Percentiles rank a stretch among this genome's conserved stretches.
Evolutionary conservation across 257 asterid genomes (phyloP).

Genomic region (Petunia axillaris): DNA sequence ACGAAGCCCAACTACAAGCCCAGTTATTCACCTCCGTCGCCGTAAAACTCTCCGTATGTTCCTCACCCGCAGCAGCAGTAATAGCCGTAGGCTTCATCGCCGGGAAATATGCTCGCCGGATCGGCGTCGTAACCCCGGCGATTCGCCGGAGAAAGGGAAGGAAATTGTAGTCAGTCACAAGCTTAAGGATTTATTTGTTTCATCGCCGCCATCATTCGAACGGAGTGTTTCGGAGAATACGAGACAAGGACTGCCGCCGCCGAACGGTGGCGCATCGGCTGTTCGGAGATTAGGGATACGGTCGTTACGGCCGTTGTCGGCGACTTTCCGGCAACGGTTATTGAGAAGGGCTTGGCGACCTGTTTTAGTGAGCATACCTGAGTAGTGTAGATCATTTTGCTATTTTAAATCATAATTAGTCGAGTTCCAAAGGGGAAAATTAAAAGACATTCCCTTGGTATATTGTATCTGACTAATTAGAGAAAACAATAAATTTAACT

Average conservation of each 20-base stretch:
- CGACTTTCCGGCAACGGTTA: constrained; percentile 83
- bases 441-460: background rate
- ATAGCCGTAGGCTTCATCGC: constrained; percentile 35
- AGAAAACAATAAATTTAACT: constrained; percentile 10
- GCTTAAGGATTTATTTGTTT: constrained; percentile 63
- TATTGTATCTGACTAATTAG: constrained; percentile 23
- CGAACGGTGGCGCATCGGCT: constrained; percentile 21
- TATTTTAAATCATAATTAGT: too few species aligned
- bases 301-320: constrained; percentile 70
- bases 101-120: constrained; percentile 40
- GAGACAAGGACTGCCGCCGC: constrained; percentile 47
- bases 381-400: constrained; percentile 33
- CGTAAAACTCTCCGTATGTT: constrained; percentile 86
- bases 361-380: constrained; percentile 77
- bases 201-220: constrained; percentile 71
- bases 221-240: constrained; percentile 48
- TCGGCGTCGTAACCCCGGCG: constrained; percentile 34
- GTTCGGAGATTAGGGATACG: constrained; percentile 46
- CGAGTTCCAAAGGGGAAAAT: too few species aligned
- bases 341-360: constrained; percentile 93
- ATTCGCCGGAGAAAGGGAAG: constrained; percentile 40
- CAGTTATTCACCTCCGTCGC: constrained; percentile 93
- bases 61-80: constrained; percentile 56
- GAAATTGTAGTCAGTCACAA: constrained; percentile 47
- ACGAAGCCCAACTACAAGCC: constrained; percentile 82